Conservation (phyloP, 331 rosid genomes). For the Quercus tomentella region DNA sequence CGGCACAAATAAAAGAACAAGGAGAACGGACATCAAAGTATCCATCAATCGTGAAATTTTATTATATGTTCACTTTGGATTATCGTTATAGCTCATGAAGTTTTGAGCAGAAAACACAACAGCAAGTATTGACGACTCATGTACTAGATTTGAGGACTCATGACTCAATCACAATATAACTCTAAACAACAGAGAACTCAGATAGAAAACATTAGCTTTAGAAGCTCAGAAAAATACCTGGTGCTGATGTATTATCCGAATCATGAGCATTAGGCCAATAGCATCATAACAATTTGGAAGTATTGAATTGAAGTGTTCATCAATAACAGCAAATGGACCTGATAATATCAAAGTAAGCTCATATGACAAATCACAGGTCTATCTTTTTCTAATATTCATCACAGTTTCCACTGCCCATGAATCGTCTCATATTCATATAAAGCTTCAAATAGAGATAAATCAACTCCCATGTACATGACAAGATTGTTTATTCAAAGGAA, state of each 20-base stretch:
- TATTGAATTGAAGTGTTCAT: slow-evolving; percentile 75
- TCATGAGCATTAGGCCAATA: slow-evolving; percentile 95
- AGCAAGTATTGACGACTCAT: neutral
- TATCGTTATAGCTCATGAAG: neutral
- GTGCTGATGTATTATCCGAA: slow-evolving; percentile 87
- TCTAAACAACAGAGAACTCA: neutral
- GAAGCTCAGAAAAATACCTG: slow-evolving; percentile 57
- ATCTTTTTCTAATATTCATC: neutral
- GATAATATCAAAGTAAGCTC: slow-evolving; percentile 29
- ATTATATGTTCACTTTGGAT: neutral
- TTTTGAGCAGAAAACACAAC: neutral
- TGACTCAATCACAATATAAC: neutral
- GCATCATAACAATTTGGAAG: slow-evolving; percentile 97
- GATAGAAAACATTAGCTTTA: neutral
- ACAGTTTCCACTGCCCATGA: neutral
- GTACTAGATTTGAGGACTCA: neutral
- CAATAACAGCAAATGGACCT: slow-evolving; percentile 96
- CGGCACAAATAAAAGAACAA: neutral
- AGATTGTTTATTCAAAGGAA: neutral
- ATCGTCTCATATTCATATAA: neutral
- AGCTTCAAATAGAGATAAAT: neutral
- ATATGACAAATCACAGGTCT: slow-evolving; percentile 22
- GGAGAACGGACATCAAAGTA: neutral
- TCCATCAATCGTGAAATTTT: neutral
- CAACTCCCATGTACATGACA: neutral